These are phyloP conservation scores for Scalesia atractyloides DNA, from an alignment of 129 eudicot genomes.

Conservation along the genomic window DNA sequence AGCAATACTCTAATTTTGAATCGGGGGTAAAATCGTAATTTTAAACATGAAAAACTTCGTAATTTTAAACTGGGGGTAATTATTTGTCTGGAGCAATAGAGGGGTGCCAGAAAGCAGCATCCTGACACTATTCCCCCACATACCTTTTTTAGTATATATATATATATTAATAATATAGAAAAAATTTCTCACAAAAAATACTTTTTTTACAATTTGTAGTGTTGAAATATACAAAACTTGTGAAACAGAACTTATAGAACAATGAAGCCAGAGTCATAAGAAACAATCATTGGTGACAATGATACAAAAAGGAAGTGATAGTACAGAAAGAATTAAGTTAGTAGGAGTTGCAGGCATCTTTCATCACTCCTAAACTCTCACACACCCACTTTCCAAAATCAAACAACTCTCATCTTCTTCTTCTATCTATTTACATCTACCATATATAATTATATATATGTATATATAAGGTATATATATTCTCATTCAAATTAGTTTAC, in stretches of 20 bases:
- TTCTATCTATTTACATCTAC: constrained; percentile 45
- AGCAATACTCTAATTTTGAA: no score
- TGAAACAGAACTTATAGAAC: constrained; percentile 7
- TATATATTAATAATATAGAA: no score
- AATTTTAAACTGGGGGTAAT: no score
- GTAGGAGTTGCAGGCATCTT: constrained; percentile 18
- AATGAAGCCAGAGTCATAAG: background rate
- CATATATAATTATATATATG: constrained; percentile 23
- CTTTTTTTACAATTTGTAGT: no score
- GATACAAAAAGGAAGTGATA: constrained; percentile 19
- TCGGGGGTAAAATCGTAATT: no score
- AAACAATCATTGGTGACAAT: constrained; percentile 17
- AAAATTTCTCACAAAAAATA: no score
- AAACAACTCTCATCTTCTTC: constrained; percentile 38
- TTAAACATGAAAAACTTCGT: no score
- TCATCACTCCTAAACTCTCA: constrained; percentile 20
- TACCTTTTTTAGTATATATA: no score
- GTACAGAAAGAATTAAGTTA: constrained; percentile 22
- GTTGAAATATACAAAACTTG: background rate
- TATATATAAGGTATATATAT: constrained; percentile 21
- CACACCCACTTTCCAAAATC: constrained; percentile 32
- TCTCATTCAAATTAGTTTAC: constrained; percentile 4
- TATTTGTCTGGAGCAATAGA: no score
- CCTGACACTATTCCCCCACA: no score
- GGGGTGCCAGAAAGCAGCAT: no score